Percentiles rank a stretch among this genome's conserved stretches.
phyloP scores from a whole-genome alignment of 78 protist species.

The Isochrysis galbana region DNA sequence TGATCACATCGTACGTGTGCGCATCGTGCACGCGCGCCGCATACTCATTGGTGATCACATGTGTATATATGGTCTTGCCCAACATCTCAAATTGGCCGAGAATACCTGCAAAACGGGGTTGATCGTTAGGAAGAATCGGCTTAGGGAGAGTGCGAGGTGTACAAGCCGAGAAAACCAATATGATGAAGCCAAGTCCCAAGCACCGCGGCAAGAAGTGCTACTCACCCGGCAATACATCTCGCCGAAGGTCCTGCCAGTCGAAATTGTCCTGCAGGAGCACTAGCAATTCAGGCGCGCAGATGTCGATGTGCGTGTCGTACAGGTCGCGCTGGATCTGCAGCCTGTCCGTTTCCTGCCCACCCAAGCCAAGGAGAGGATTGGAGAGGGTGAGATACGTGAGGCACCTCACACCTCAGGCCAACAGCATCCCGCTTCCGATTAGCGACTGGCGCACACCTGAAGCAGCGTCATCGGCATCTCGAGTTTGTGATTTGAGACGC shows the following conservation, averaged over 20 bases:
- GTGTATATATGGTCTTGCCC: conserved; percentile 19
- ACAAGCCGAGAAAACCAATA: neutral
- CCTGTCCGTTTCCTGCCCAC: neutral
- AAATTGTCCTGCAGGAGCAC: conserved; percentile 20
- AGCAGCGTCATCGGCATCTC: neutral
- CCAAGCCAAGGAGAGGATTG: no score
- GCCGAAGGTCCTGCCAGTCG: conserved; percentile 37
- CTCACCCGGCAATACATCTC: neutral
- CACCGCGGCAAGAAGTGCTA: neutral
- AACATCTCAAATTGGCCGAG: conserved; percentile 25
- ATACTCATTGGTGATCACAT: neutral
- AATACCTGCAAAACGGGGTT: neutral
- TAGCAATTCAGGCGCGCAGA: conserved; percentile 79
- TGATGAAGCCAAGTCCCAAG: neutral
- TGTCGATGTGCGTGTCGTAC: conserved; percentile 67
- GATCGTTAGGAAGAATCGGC: neutral
- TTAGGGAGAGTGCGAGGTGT: neutral
- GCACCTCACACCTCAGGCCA: neutral
- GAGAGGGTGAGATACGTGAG: neutral
- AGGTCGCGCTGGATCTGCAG: conserved; percentile 53
- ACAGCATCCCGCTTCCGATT: no score
- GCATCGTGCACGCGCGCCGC: neutral
- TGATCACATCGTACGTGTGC: neutral
- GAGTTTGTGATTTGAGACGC: neutral
- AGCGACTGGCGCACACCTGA: neutral